These are phyloP conservation scores for Ascochyta koolunga DNA, from an alignment of 2,329 filamentous ascomycete genomes.

Conservation along the genomic window DNA sequence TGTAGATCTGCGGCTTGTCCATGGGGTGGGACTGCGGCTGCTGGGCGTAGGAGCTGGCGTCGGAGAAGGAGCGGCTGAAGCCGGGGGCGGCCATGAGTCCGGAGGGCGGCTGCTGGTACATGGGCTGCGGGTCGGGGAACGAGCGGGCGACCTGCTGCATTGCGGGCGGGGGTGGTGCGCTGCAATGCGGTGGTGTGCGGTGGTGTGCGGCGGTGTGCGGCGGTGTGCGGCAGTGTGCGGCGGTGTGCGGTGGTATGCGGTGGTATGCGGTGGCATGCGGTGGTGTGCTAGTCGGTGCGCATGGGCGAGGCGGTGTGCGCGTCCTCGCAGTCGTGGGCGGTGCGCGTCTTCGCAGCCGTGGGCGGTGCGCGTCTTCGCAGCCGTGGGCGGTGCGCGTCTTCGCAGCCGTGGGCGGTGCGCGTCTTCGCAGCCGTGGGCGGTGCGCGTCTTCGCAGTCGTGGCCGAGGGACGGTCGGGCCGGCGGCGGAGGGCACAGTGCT, in stretches of 20 bases:
- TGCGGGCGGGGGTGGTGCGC: constrained; percentile 18
- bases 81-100: constrained; percentile 43
- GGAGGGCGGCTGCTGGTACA: constrained; percentile 23
- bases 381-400: no score
- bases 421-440: no score
- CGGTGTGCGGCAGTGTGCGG: neutral
- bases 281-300: constrained; percentile 18
- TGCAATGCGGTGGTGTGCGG: constrained; percentile 14
- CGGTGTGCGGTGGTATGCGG: neutral
- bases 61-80: constrained; percentile 49
- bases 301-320: constrained; percentile 17
- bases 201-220: neutral
- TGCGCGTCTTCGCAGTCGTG: no score
- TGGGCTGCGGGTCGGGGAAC: constrained; percentile 31
- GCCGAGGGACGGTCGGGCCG: neutral
- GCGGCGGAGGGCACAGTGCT: neutral
- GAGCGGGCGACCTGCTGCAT: constrained; percentile 43
- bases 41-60: constrained; percentile 33
- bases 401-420: no score
- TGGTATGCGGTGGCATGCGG: neutral
- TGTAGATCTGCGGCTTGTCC: constrained; percentile 59
- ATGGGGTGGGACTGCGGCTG: constrained; percentile 40
- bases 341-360: no score
- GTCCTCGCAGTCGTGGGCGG: neutral
- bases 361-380: no score